Percentiles rank a stretch among this genome's conserved stretches.
These are phyloP conservation scores for Eucalyptus sp. DNA, from an alignment of 345 rosid species.

Conservation along the genomic window DNA sequence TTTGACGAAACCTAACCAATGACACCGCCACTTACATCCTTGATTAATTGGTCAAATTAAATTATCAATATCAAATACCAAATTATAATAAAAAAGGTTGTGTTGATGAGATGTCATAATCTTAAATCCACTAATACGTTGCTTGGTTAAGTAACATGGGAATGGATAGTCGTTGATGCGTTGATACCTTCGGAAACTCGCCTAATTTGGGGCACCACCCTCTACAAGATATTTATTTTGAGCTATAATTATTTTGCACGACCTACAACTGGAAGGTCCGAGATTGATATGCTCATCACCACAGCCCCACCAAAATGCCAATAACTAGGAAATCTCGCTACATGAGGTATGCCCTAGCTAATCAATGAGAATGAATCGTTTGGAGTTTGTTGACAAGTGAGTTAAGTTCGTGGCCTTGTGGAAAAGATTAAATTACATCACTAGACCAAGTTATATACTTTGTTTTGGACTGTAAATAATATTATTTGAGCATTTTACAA, in stretches of 20 bases:
- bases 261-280: rapidly evolving
- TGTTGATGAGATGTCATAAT: neutral
- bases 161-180: neutral
- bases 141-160: neutral
- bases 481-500: neutral
- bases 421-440: neutral
- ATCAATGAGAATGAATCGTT: neutral
- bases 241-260: neutral
- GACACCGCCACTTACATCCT: neutral
- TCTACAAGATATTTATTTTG: neutral
- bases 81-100: neutral
- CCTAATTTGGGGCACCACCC: neutral
- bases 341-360: neutral
- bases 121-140: neutral
- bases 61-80: no score
- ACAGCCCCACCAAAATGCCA: neutral
- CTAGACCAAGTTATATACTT: neutral
- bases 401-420: neutral
- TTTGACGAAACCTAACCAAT: neutral
- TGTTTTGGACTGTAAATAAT: no score
- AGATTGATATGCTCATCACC: neutral
- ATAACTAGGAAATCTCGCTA: neutral
- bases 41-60: neutral
- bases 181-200: neutral
- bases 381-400: neutral